Base-by-base conservation (phyloP, 352 stramenopile genomes). In the Phytophthora capsici region DNA sequence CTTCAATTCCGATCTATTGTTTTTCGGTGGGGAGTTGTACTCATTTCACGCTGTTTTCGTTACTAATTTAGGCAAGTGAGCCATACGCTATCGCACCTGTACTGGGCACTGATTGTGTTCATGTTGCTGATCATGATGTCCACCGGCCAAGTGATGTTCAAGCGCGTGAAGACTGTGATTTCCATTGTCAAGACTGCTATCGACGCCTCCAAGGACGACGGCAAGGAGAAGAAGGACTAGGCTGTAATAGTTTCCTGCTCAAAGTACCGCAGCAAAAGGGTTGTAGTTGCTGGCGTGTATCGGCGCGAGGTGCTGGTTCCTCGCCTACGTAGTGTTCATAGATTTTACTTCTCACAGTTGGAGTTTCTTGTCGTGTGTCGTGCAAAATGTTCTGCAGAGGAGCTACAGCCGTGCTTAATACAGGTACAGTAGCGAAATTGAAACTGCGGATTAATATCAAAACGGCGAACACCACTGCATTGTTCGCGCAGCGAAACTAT, bases 51-150 rank as follows among this genome's bases (percentile, higher is more conserved):
- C 2, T 51, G 13, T 71, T 32, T n/a, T 60, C n/a, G 41, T 59
- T 34, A 28, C 50, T 28, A 37, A 55, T 75, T 19, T 64, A 94
- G 86, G 66, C 81, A 95, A 73, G 87, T 95, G 65, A 95, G 87
- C 78, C 77, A 81, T 57, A 95, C 87, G 50, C 68, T 95, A 37
- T 90, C 84, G 58, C 86, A 95, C 63, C 58, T 95, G 58, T 95
- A 95, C 68, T 95, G 87, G 87, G 87, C 87, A 22, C 79, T 95
- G 65, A 91, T 93, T 46, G 84, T 93, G 49, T 95, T 93, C 64
- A 95, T 93, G 87, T 77, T 91, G 53, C 68, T 93, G 41, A 91
- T 95, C 69, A 90, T 84, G 66, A 78, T 82, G 62, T 92, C 84
- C 4, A 93, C 87, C 12, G 87, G 84, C 37, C 85, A 91, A 61